Evolutionary conservation across 345 rosid genomes (phyloP).

Genomic region (Noccaea bulbosa): DNA sequence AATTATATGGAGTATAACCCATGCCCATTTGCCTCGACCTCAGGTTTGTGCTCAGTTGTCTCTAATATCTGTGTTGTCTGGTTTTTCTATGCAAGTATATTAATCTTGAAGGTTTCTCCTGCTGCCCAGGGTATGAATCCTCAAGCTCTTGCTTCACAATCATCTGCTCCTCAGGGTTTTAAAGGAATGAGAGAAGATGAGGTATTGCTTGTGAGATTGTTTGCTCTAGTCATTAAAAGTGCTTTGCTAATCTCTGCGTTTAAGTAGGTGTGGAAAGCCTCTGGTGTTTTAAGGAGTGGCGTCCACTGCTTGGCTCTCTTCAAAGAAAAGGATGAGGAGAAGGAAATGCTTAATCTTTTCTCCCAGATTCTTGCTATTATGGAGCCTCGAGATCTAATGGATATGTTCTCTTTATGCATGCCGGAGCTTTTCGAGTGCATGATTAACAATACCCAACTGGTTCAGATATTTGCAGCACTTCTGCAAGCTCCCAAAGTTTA

Average conservation of each 20-base stretch:
- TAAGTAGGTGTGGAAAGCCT: slow-evolving; percentile 91
- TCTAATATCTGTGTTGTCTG: slow-evolving; percentile 33
- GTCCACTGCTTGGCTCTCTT: slow-evolving; percentile 96
- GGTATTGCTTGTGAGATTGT: slow-evolving; percentile 52
- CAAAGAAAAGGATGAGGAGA: slow-evolving; percentile 98
- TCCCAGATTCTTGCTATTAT: slow-evolving; percentile 92
- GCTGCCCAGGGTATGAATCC: slow-evolving; percentile 65
- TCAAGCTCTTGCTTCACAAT: slow-evolving; percentile 67
- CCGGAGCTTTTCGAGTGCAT: slow-evolving; percentile 98
- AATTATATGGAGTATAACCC: slow-evolving; percentile 95
- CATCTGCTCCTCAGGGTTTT: slow-evolving; percentile 77
- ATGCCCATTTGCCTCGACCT: slow-evolving; percentile 93
- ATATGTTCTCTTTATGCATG: slow-evolving; percentile 98
- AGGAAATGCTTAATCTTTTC: slow-evolving; percentile 83
- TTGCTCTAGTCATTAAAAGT: slow-evolving; percentile 23
- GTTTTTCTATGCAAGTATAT: slow-evolving; percentile 15
- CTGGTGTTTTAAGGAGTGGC: slow-evolving; percentile 95
- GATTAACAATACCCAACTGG: slow-evolving; percentile 85
- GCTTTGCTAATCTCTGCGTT: slow-evolving; percentile 34
- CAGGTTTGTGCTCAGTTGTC: slow-evolving; percentile 62
- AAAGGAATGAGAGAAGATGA: slow-evolving; percentile 99
- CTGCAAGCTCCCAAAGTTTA: slow-evolving; percentile 81
- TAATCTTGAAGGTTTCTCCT: slow-evolving; percentile 56
- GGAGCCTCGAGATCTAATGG: slow-evolving; percentile 99
- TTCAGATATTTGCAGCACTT: slow-evolving; percentile 89